Percentiles rank a stretch among this genome's conserved stretches.
These are phyloP conservation scores for Huntiella moniliformis DNA, from an alignment of 2,329 filamentous ascomycete species.

Conservation along the genomic window DNA sequence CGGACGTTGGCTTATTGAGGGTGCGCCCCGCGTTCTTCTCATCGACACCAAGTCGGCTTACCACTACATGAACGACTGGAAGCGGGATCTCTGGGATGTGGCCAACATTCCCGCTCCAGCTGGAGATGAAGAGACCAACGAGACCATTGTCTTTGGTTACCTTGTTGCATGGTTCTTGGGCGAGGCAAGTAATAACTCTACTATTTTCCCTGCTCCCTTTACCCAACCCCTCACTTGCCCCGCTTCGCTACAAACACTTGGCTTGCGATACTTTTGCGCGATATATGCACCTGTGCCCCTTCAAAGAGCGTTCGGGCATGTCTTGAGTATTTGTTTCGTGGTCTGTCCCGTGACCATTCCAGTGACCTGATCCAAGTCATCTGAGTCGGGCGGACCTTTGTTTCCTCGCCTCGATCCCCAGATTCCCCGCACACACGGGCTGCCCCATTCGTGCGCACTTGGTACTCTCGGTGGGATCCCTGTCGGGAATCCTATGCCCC, in stretches of 20 bases:
- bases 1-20: conserved; percentile 93
- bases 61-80: conserved; percentile 86
- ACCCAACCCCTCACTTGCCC: too few relatives aligned
- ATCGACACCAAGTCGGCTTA: conserved; percentile 94
- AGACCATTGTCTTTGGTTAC: conserved; percentile 94
- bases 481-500: conserved; percentile 11
- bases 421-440: background rate
- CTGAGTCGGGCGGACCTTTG: conserved; percentile 7
- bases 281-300: too few relatives aligned
- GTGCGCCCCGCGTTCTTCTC: conserved; percentile 77
- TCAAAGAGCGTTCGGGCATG: too few relatives aligned
- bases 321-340: too few relatives aligned
- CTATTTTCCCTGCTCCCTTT: background rate
- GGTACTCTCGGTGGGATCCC: background rate
- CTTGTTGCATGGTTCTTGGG: conserved; percentile 95
- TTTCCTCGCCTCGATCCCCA: conserved; percentile 6
- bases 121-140: conserved; percentile 86
- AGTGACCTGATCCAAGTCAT: too few relatives aligned
- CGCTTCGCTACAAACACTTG: background rate
- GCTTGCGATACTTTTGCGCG: too few relatives aligned
- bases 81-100: conserved; percentile 81
- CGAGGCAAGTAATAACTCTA: conserved; percentile 44
- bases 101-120: conserved; percentile 87
- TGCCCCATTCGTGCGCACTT: conserved; percentile 6
- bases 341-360: too few relatives aligned